Evolutionary conservation across 345 rosid genomes (phyloP), one percentile per base, ranked within the genome.

Genomic region (Cardamine chenopodiifolia): DNA sequence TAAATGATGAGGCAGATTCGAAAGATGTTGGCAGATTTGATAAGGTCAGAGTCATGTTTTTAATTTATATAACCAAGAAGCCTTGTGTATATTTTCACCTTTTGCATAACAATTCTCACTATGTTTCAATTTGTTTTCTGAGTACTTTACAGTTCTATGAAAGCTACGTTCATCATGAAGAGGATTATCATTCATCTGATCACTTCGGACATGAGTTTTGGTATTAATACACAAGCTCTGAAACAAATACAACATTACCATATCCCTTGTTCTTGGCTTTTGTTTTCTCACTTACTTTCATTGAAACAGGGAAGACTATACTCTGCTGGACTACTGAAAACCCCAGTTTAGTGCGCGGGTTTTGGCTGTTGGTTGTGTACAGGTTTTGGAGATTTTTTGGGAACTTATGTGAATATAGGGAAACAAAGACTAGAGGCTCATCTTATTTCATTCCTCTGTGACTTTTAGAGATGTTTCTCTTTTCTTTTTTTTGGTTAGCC

Each of bases 1-100:
- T 29, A 32, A 73, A 82, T 75, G 82, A 82, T 35, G 83, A 80
- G 50, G 83, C 83, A 7, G 83, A 83, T 71, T 83, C 85, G 13
- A 70, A 74, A 62, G 26, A 0, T 62, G 82, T 71, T 42, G 75
- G 66, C 37, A 79, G 62, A 66, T 71, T 70, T 62, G 78, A 77
- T 40, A 62, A 61, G 81, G 85, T 82, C 29, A 62, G 78, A 29
- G 3, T 75, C 40, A 60, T 28, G 20, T 19, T 32, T 47, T 37
- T 6, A 8, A 14, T 15, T 60, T 50, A 17, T 42, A 78, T 17
- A 50, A 53, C 14, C 22, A 76, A 53, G 18, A 37, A 62, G 11
- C 20, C 13, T 52, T 47, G 18, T 40, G 3, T 17, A 10, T 72
- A 29, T 55, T 25, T 29, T 6, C 26, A 0, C 19, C 47, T 68